Evolutionary conservation across 2,329 filamentous ascomycete species (phyloP).

Genomic region (Chrysoporthe cubensis): DNA sequence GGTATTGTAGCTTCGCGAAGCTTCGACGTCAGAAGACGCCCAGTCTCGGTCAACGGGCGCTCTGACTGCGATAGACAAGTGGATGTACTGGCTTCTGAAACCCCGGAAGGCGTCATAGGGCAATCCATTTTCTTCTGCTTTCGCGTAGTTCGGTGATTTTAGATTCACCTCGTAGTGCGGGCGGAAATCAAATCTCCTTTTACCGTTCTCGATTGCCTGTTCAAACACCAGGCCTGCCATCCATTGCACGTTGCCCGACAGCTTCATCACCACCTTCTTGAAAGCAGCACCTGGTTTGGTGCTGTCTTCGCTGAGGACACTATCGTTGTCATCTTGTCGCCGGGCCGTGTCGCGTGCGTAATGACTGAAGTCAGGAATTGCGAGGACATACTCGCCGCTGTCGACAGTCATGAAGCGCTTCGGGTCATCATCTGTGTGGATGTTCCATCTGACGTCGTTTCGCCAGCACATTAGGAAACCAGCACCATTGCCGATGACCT

Average conservation of each 20-base stretch:
- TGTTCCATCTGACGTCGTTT: conserved; percentile 85
- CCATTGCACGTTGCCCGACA: conserved; percentile 95
- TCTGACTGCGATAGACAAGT: conserved; percentile 88
- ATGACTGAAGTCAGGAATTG: conserved; percentile 90
- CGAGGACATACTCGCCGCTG: conserved; percentile 92
- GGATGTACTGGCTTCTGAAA: conserved; percentile 97
- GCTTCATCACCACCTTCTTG: conserved; percentile 98
- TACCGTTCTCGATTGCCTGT: conserved; percentile 71
- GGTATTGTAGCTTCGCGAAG: conserved; percentile 92
- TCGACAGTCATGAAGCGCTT: conserved; percentile 94
- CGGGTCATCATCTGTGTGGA: conserved; percentile 84
- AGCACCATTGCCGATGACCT: conserved; percentile 87
- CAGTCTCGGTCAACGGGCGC: conserved; percentile 88
- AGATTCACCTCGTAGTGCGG: conserved; percentile 92
- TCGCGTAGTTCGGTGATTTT: conserved; percentile 77
- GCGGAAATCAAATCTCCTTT: conserved; percentile 83
- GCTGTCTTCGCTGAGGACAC: conserved; percentile 64
- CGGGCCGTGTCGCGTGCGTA: conserved; percentile 72
- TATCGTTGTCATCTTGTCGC: conserved; percentile 58
- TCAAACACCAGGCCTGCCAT: conserved; percentile 91
- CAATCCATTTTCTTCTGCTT: conserved; percentile 50
- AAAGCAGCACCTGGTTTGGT: conserved; percentile 79
- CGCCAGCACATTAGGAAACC: conserved; percentile 99
- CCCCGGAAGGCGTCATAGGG: conserved; percentile 92
- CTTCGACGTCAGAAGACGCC: conserved; percentile 73